Percentiles rank a stretch among this genome's conserved stretches.
phyloP scores from a whole-genome alignment of 768 basidiomycete genomes.

The Trichaptum fuscoviolaceum region DNA sequence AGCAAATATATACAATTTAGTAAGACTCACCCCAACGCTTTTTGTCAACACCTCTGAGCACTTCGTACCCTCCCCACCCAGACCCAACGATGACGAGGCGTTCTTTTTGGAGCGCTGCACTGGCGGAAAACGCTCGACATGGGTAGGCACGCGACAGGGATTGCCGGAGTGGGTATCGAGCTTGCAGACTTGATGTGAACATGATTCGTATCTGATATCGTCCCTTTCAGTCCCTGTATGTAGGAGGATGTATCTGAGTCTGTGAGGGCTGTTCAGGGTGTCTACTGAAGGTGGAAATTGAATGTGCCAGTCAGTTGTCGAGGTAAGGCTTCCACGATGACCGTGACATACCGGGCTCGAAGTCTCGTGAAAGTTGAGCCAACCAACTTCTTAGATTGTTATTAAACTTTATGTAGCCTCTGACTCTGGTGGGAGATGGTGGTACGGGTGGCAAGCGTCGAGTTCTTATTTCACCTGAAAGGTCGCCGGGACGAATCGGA shows the following conservation, averaged over 20 bases:
- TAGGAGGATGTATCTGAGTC: not conserved
- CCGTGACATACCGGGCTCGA: not conserved
- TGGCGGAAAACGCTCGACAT: not conserved
- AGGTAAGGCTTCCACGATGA: not conserved
- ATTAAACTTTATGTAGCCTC: not conserved
- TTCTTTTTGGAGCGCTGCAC: slow-evolving; percentile 22
- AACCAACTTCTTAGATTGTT: not conserved
- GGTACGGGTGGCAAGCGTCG: no score
- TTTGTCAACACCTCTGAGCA: slow-evolving; percentile 63
- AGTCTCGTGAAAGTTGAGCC: not conserved
- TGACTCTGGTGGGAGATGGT: not conserved
- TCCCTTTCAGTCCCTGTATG: not conserved
- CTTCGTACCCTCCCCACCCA: slow-evolving; percentile 75
- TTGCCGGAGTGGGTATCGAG: not conserved
- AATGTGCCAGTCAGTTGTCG: not conserved
- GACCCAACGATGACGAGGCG: slow-evolving; percentile 66
- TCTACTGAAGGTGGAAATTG: not conserved
- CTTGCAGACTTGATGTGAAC: not conserved
- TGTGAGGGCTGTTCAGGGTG: not conserved
- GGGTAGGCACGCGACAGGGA: not conserved
- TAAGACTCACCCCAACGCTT: slow-evolving; percentile 56
- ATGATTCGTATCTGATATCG: not conserved
- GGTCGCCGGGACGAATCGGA: not conserved
- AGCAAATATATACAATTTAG: not conserved
- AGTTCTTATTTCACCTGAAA: not conserved